Evolutionary conservation across 805 yeast species (phyloP), one percentile per base, ranked within the genome.

Genomic region (Candida chilensis): DNA sequence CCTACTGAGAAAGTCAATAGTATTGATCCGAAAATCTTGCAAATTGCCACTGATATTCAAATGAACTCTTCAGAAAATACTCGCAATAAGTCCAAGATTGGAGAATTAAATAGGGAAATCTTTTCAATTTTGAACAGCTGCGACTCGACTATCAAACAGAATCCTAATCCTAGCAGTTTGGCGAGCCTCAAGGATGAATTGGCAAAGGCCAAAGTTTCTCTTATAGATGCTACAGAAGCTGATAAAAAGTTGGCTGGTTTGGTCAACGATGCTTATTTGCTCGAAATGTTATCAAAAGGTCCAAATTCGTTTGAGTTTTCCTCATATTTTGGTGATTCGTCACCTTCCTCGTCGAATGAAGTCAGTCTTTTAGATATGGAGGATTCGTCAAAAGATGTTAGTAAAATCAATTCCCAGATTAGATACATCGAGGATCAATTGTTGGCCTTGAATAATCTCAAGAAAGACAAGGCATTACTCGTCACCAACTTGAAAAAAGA

Each of bases 341-440:
- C n/a, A n/a, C n/a, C n/a, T n/a, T n/a, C n/a, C n/a, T n/a, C n/a
- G n/a, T n/a, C n/a, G n/a, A n/a, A 50, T 15, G 67, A 61, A 14
- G 54, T 64, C 10, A 74, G 74, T 42, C 56, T 86, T 22, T 54
- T 85, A 31, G 95, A 87, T 47, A 47, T 86, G 20, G 94, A 82
- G 41, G 80, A 75, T 38, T 35, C 59, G 1, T 35, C 46, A 20
- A 44, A 53, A 9, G 48, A 45, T 13, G 36, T 37, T 2, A 54
- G 64, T 1, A 42, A 51, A 6, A 32, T 54, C 10, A 42, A 44
- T 5, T 44, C 43, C 1, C 56, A 62, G 17, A 60, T 85, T 12
- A 57, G 60, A 8, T 48, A 52, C 15, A 60, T 85, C 3, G 83
- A 78, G 33, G 62, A 68, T n/a, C 50, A 66, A 12, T 57, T 80